Evolutionary conservation across 305 asterid genomes (phyloP).

Genomic region (Coffea humblotiana): DNA sequence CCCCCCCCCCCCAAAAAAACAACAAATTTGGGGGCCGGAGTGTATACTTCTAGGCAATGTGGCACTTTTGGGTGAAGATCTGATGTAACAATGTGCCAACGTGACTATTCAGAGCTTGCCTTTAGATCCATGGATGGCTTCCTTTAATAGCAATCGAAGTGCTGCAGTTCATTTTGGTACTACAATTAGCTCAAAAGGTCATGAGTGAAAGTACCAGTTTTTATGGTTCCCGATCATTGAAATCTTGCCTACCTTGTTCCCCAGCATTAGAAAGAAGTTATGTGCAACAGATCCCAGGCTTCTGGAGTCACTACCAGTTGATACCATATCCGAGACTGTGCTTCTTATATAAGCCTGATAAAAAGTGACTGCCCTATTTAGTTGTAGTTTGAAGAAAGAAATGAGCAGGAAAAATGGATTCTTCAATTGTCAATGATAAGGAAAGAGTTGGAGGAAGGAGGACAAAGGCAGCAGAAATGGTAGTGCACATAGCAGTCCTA

Average conservation of each 20-base stretch:
- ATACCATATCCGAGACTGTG: background rate
- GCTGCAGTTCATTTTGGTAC: background rate
- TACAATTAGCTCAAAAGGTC: no score
- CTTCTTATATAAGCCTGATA: background rate
- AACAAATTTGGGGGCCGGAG: background rate
- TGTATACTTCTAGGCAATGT: background rate
- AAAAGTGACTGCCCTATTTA: background rate
- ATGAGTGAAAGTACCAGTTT: no score
- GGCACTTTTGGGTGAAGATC: background rate
- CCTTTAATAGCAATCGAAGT: background rate
- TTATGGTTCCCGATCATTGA: no score
- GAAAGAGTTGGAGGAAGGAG: conserved; percentile 3
- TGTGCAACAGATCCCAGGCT: background rate
- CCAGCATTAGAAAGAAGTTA: background rate
- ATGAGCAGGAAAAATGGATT: background rate
- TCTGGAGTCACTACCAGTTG: background rate
- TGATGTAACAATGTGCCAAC: background rate
- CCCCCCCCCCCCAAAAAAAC: no score
- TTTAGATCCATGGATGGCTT: background rate
- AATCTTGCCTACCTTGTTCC: background rate
- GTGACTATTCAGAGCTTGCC: background rate
- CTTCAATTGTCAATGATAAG: conserved; percentile 2
- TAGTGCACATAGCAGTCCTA: background rate
- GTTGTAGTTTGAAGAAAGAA: background rate
- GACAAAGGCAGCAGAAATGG: background rate